Base-by-base conservation (phyloP, 2,329 filamentous ascomycete genomes). In the Fusarium burgessii region DNA sequence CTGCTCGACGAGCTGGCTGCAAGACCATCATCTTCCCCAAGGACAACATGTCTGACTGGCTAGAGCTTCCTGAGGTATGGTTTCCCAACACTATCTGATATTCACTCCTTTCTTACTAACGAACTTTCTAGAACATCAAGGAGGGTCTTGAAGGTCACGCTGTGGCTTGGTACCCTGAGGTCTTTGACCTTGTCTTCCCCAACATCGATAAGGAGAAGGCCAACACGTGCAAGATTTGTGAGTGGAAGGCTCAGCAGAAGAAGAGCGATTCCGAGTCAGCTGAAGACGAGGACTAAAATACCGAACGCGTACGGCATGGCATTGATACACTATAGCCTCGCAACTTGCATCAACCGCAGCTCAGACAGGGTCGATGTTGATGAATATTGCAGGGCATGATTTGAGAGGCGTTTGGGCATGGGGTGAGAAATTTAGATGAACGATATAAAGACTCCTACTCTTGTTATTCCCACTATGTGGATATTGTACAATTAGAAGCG, bases 21-120 rank as follows among this genome's bases (percentile, higher is more conserved):
- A 96, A 92, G 81, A 97, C 90, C 81, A 91, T 99, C 75, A 91
- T 99, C 70, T 99, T 99, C 87, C 96, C 96, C 29, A 89, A 91
- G 74, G 97, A 99, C 83, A 98, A 98, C 82, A 90, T 93, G 87
- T 96, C 93, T 61, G 96, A 99, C 85, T 99, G 96, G 97, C 85
- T 98, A 55, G 96, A 99, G 82, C 86, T 99, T 75, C 96, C 97
- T 58, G 92, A 98, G 87, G 96, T 98, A 88, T 81, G 93, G 87
- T 27, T 57, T 57, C n/a, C 43, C 38, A 17, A 17, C 51, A 33
- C 41, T 58, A 38, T 51, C 20, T 23, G 36, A 25, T 11, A 23
- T 17, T 36, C 5, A 11, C 4, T 35, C 8, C 20, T 13, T 14
- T 3, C 17, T 59, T 62, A 58, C 62, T 73, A 52, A 74, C 60